Evolutionary conservation across 192 early-diverging fungal genomes (phyloP), one percentile per base, ranked within the genome.

Genomic region (Entomortierella beljakovae): DNA sequence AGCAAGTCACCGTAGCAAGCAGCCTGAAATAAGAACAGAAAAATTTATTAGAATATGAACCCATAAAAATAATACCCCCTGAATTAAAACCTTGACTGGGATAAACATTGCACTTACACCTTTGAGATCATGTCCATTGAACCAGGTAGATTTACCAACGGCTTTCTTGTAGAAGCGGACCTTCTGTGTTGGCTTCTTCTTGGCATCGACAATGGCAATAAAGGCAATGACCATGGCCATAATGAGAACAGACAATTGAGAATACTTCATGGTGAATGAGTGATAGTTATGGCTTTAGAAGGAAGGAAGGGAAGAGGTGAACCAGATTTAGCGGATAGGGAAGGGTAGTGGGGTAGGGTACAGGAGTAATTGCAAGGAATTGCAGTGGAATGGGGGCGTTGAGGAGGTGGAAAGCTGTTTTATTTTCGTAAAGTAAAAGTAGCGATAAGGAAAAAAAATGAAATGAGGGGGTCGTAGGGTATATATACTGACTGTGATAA

Each of bases 1-100:
- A 50, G 5, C 49, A 79, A 48, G 49, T 69, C 35, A 26, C 75
- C 75, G 50, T 79, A 79, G 62, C 75, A 79, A 35, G 75, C 67
- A 31, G 40, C 56, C 75, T 79, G 33, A 8, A 38, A n/a, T n/a
- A n/a, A n/a, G n/a, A n/a, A n/a, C n/a, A n/a, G n/a, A n/a, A n/a
- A n/a, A n/a, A n/a, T n/a, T n/a, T n/a, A n/a, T n/a, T n/a, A n/a
- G n/a, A n/a, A n/a, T n/a, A n/a, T n/a, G n/a, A n/a, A n/a, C n/a
- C n/a, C n/a, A n/a, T n/a, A n/a, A n/a, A n/a, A n/a, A n/a, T n/a
- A n/a, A n/a, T n/a, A n/a, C n/a, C n/a, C n/a, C n/a, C n/a, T 46
- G 43, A 15, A 46, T 46, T 46, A 46, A 46, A 46, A 40, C 7
- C 3, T 20, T 46, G 6, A 46, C 3, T 11, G 15, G 49, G 6